phyloP scores from a whole-genome alignment of 371 early-diverging fungal genomes.

The Actinomucor elegans region DNA sequence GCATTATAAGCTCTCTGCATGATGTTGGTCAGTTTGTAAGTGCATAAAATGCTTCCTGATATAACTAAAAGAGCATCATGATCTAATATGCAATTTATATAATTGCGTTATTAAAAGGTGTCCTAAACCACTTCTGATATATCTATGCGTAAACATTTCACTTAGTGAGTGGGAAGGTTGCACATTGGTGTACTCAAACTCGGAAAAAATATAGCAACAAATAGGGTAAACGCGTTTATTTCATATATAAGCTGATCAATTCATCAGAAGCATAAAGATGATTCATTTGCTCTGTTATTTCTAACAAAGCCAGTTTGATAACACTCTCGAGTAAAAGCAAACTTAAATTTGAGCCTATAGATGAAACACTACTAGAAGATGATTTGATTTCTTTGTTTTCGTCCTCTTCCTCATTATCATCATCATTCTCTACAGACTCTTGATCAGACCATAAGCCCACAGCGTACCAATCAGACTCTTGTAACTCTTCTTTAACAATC shows the following conservation, averaged over 20 bases:
- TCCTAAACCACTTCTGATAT: no score
- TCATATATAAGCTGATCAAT: conserved; percentile 60
- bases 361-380: background rate
- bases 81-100: no score
- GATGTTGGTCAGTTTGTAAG: no score
- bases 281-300: conserved; percentile 58
- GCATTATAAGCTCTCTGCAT: no score
- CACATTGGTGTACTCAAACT: conserved; percentile 3
- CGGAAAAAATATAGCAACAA: background rate
- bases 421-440: conserved; percentile 8
- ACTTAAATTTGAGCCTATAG: conserved; percentile 10
- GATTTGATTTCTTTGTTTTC: background rate
- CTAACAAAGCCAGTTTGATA: conserved; percentile 62
- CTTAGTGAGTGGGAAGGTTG: conserved; percentile 14
- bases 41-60: no score
- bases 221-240: no score
- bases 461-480: conserved; percentile 43
- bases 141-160: background rate
- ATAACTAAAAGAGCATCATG: no score
- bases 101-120: no score
- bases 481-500: conserved; percentile 32
- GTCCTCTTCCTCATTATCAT: conserved; percentile 20
- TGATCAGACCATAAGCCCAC: conserved; percentile 32
- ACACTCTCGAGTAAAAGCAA: conserved; percentile 70
- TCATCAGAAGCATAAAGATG: conserved; percentile 74